A percentile compares a stretch with the other conserved stretches of the same genome.
phyloP scores from a whole-genome alignment of 495 filamentous ascomycete species.

The Letharia lupina region DNA sequence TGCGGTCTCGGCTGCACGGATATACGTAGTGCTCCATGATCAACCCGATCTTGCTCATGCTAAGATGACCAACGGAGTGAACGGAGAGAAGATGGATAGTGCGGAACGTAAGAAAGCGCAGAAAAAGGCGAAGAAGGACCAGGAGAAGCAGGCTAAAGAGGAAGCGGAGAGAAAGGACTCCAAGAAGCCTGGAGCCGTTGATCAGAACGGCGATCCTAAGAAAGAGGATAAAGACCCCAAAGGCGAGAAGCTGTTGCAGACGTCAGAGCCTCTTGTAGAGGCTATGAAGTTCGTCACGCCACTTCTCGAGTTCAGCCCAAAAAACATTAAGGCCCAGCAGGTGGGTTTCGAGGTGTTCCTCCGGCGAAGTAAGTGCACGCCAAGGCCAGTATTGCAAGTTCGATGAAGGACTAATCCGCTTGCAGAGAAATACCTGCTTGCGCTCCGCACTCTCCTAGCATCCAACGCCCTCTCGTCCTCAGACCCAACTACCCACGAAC shows the following conservation, averaged over 20 bases:
- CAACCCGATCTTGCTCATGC: slow-evolving; percentile 56
- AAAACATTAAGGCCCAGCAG: slow-evolving; percentile 71
- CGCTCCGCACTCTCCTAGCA: slow-evolving; percentile 74
- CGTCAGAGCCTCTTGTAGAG: slow-evolving; percentile 72
- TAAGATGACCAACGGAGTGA: slow-evolving; percentile 44
- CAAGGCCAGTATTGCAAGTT: neutral
- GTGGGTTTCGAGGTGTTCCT: slow-evolving; percentile 86
- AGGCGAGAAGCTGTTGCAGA: slow-evolving; percentile 67
- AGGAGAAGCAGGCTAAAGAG: slow-evolving; percentile 71
- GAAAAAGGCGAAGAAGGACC: slow-evolving; percentile 93
- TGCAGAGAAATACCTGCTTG: slow-evolving; percentile 72
- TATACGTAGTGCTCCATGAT: slow-evolving; percentile 75
- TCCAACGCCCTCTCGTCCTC: slow-evolving; percentile 59
- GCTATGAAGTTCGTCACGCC: slow-evolving; percentile 79
- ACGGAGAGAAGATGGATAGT: slow-evolving; percentile 51
- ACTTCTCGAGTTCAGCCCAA: slow-evolving; percentile 71
- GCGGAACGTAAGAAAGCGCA: slow-evolving; percentile 83
- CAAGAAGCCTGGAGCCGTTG: slow-evolving; percentile 39
- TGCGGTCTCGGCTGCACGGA: slow-evolving; percentile 71
- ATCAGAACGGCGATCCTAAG: slow-evolving; percentile 48
- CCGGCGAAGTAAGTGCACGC: slow-evolving; percentile 54
- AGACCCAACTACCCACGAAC: slow-evolving; percentile 70
- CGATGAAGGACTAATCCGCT: neutral
- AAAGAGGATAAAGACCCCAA: slow-evolving; percentile 85
- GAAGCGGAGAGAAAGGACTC: slow-evolving; percentile 73